Evolutionary conservation across 2,329 filamentous ascomycete species (phyloP).

Genomic region (Coniochaeta ligniaria): DNA sequence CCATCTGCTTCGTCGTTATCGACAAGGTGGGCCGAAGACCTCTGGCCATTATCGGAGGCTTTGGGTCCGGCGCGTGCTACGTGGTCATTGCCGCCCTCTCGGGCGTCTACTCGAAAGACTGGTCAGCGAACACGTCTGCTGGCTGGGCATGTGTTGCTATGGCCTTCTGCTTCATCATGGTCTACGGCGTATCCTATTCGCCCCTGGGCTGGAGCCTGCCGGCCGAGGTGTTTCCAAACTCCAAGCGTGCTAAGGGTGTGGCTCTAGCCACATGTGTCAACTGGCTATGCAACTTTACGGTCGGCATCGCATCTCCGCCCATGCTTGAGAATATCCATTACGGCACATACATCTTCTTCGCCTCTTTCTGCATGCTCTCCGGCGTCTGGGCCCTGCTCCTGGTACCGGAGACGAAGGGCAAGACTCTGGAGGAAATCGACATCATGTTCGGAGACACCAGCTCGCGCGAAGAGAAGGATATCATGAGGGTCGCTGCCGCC

Average conservation of each 20-base stretch:
- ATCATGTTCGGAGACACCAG: conserved; percentile 17
- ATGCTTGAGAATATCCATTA: conserved; percentile 42
- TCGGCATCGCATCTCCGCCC: conserved; percentile 51
- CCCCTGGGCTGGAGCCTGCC: conserved; percentile 32
- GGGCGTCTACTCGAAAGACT: conserved; percentile 41
- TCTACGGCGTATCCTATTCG: conserved; percentile 37
- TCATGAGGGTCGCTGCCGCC: not conserved
- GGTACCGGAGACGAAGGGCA: conserved; percentile 49
- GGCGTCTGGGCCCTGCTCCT: conserved; percentile 20
- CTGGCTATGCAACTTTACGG: conserved; percentile 58
- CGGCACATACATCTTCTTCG: conserved; percentile 25
- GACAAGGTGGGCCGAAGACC: conserved; percentile 37
- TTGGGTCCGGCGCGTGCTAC: conserved; percentile 37
- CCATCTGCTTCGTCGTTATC: conserved; percentile 39
- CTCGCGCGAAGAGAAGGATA: conserved; percentile 3
- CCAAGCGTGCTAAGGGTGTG: conserved; percentile 56
- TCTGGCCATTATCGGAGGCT: conserved; percentile 34
- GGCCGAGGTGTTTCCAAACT: conserved; percentile 54
- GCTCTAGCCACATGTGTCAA: conserved; percentile 51
- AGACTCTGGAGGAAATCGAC: conserved; percentile 25
- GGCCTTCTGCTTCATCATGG: conserved; percentile 47
- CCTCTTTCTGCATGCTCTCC: conserved; percentile 14
- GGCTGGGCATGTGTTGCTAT: conserved; percentile 36
- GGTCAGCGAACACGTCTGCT: conserved; percentile 39
- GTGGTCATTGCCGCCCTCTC: conserved; percentile 47